Conservation (phyloP, 129 eudicot species). For the Flaveria bidentis region DNA sequence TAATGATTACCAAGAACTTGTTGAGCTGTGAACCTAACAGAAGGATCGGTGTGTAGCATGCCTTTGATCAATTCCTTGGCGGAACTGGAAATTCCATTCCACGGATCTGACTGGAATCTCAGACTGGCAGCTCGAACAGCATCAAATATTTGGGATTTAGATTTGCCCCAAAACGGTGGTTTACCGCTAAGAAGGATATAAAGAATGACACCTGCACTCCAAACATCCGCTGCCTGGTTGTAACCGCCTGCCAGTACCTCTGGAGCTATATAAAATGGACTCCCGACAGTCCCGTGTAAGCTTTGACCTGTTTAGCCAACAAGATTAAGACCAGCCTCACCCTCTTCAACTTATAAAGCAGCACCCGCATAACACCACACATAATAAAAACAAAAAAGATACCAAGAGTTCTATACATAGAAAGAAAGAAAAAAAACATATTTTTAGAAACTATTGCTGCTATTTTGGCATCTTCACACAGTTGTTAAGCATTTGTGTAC, state of each 20-base stretch:
- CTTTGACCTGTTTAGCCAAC: conserved; percentile 15
- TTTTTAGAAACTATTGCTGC: no score
- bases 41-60: conserved; percentile 74
- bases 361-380: no score
- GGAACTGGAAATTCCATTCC: conserved; percentile 58
- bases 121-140: conserved; percentile 76
- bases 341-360: no score
- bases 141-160: conserved; percentile 68
- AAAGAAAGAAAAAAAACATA: no score
- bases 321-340: not conserved
- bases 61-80: conserved; percentile 73
- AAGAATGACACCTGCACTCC: conserved; percentile 90
- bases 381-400: no score
- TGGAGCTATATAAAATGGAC: conserved; percentile 93
- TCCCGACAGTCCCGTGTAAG: conserved; percentile 82
- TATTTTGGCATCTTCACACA: no score
- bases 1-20: conserved; percentile 66
- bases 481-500: no score
- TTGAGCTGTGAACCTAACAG: conserved; percentile 61
- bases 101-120: conserved; percentile 64
- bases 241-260: conserved; percentile 86
- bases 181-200: conserved; percentile 83
- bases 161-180: conserved; percentile 92
- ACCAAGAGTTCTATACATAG: no score
- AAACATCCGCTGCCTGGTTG: conserved; percentile 81